Base-by-base conservation (phyloP, 306 rosid genomes). In the Neltuma alba region DNA sequence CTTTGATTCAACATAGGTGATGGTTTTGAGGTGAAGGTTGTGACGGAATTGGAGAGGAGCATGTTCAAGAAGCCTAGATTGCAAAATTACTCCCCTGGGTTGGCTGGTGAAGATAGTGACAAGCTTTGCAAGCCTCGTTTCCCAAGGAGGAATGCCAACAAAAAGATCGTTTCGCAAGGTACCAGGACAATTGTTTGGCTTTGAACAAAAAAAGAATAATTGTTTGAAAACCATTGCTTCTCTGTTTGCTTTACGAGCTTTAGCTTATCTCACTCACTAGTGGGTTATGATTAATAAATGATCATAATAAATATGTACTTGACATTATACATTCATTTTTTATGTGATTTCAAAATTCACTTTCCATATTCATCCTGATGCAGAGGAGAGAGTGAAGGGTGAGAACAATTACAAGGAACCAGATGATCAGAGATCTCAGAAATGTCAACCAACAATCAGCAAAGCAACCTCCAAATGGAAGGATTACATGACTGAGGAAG, bases 381-480 rank as follows among this genome's bases (percentile, higher is more conserved):
- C 86, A 88, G 91, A 78, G 75, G 77, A 76, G 70, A 73, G 52
- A 7, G 14, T 44, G 28, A 80, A 52, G 20, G 70, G 40, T 69
- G 31, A 60, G 72, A 68, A 63, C 28, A 74, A 79, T 68, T 38
- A 54, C 61, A 13, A 42, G 45, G 62, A 78, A 48, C 10, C 34
- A 34, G 68, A 31, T n/a, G 77, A 80, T 10, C 64, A 21, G 23
- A 58, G 76, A 79, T 25, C 73, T 48, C 62, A 80, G 69, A 76
- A 76, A 41, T 67, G 47, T 65, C 85, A 75, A 50, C 47, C 11
- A n/a, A 37, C 66, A n/a, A 75, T 30, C 34, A 83, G 30, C 74
- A 82, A 27, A 15, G 78, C 76, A 44, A 60, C 82, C 57, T 91
- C 97, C 18, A 91, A 90, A 86, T 92, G 98, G 99, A 89, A 79